Evolutionary conservation across 495 filamentous ascomycete genomes (phyloP).

Genomic region (Bryoglossum gracile): DNA sequence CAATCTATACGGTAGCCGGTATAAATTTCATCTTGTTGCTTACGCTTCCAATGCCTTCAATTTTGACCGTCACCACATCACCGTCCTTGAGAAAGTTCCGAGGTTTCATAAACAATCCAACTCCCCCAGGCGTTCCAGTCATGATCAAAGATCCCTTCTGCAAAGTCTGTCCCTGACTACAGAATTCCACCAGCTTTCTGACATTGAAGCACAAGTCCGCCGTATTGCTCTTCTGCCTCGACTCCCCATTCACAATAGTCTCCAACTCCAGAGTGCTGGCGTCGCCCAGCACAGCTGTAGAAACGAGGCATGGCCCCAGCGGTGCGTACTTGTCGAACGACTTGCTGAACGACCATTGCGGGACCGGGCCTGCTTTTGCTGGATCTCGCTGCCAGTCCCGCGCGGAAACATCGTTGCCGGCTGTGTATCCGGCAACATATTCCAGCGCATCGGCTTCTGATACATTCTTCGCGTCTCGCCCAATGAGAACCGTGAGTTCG

Average conservation of each 20-base stretch:
- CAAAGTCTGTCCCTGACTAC: slow-evolving; percentile 26
- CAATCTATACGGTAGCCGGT: too few species aligned
- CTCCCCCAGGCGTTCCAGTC: slow-evolving; percentile 37
- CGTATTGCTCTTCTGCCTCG: slow-evolving; percentile 9
- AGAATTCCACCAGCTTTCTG: slow-evolving; percentile 4
- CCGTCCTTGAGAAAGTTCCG: slow-evolving; percentile 31
- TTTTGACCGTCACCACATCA: slow-evolving; percentile 33
- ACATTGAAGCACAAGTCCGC: slow-evolving; percentile 14
- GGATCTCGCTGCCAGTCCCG: slow-evolving; percentile 40
- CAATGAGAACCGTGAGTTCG: slow-evolving; percentile 40
- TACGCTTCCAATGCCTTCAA: slow-evolving; percentile 27
- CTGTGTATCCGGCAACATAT: slow-evolving; percentile 42
- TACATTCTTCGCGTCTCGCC: slow-evolving; percentile 39
- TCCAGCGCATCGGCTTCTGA: slow-evolving; percentile 32
- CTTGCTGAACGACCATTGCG: slow-evolving; percentile 22
- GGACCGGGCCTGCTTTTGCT: slow-evolving; percentile 22
- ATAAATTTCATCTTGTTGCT: slow-evolving; percentile 31
- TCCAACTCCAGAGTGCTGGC: neutral
- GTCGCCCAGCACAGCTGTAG: slow-evolving; percentile 13
- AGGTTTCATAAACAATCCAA: slow-evolving; percentile 30
- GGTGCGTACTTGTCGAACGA: slow-evolving; percentile 24
- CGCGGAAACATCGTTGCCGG: slow-evolving; percentile 41
- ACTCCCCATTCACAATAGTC: slow-evolving; percentile 15
- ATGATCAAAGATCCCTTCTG: slow-evolving; percentile 32
- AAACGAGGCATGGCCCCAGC: slow-evolving; percentile 31